Base-by-base conservation (phyloP, 2,329 filamentous ascomycete genomes). In the Fusarium coicis region DNA sequence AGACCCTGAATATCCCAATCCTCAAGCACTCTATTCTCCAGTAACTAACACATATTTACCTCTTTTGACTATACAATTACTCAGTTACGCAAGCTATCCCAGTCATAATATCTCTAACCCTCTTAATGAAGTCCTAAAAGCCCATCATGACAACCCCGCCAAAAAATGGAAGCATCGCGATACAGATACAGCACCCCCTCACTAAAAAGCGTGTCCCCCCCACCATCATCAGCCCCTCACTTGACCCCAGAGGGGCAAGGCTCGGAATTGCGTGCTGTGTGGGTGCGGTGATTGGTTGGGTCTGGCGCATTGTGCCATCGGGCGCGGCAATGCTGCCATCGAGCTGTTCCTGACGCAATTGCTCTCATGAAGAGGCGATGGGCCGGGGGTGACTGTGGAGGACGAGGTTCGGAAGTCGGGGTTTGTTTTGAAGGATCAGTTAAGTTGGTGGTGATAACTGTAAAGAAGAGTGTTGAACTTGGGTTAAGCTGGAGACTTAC, bases 261-360 rank as follows among this genome's bases (percentile, higher is more conserved):
- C 66, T 66, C 61, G 53, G 23, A 68, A 77, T 77, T 77, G 76
- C 76, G 76, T 77, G 76, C 76, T 77, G 76, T 39, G 64, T 30
- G 50, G 26, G 12, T 10, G 28, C 28, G 42, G 26, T 55, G 36
- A 77, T 77, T 78, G 76, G 76, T 36, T 58, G 10, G 10, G 10
- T 10, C 36, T 46, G 5, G 37, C 34, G 26, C 65, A 77, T 77
- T 77, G 58, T 77, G 76, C 76, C 75, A 77, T 77, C 61, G 37
- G 56, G 28, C 18, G 50, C 67, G 67, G 49, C 72, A 71, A 77
- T 77, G 67, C 74, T 77, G 76, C 73, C 76, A 77, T 77, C 74
- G 73, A 53, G 34, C 30, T 44, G 73, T 68, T 64, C 74, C 74
- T 77, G 76, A 77, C 75, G 76, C 76, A 71, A 77, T 76, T 66